These are phyloP conservation scores for Trichocladium antarcticum DNA, from an alignment of 495 filamentous ascomycete genomes.

Conservation along the genomic window DNA sequence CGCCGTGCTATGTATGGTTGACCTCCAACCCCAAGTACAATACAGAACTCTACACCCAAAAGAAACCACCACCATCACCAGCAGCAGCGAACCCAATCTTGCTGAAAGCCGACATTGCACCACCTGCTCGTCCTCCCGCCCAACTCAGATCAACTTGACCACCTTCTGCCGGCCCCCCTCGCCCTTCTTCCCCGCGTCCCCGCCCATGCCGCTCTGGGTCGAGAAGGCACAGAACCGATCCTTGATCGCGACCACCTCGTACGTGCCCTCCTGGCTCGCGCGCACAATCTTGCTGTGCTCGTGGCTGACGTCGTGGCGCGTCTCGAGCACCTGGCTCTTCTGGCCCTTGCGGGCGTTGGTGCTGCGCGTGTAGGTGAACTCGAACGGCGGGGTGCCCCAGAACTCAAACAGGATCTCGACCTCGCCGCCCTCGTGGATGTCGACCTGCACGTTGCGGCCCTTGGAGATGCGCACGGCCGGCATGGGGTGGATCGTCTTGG, in stretches of 20 bases:
- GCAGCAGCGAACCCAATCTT: not conserved
- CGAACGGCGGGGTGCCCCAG: conserved; percentile 89
- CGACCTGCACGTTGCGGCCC: conserved; percentile 63
- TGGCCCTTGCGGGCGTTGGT: conserved; percentile 68
- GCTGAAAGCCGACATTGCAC: not conserved
- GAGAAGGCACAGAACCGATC: conserved; percentile 83
- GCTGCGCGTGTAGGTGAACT: conserved; percentile 91
- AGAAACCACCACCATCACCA: not conserved
- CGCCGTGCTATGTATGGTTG: conserved; percentile 22
- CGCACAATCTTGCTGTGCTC: conserved; percentile 68
- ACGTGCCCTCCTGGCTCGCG: conserved; percentile 86
- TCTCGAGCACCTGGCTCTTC: conserved; percentile 72
- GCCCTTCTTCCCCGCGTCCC: conserved; percentile 1
- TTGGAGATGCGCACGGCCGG: conserved; percentile 81
- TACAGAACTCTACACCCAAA: not conserved
- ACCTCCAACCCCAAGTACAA: not conserved
- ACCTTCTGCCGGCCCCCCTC: conserved; percentile 17
- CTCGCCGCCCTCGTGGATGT: conserved; percentile 92
- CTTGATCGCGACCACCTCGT: conserved; percentile 91
- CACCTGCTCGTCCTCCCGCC: not conserved
- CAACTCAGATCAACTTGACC: not conserved
- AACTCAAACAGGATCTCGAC: conserved; percentile 90
- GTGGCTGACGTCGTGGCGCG: conserved; percentile 71
- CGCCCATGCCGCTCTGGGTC: conserved; percentile 34
- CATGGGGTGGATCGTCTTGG: conserved; percentile 78